A percentile compares a stretch with the other conserved stretches of the same genome.
phyloP scores from a whole-genome alignment of 1,284 basidiomycete genomes.

The Phellinidium pouzarii region DNA sequence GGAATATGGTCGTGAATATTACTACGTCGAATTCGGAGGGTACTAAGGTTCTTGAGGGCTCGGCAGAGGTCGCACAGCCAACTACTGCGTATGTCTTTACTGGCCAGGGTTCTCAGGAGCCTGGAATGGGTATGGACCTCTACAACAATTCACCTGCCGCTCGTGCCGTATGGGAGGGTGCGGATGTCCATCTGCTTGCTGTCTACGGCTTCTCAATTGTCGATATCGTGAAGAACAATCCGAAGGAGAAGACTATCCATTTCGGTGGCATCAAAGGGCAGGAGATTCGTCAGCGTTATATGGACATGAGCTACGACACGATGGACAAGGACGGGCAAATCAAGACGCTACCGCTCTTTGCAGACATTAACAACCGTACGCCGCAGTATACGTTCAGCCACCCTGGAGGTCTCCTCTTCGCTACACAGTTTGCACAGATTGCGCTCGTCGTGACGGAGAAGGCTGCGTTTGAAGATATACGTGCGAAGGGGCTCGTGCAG shows the following conservation, averaged over 20 bases:
- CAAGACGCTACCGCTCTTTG: constrained; percentile 90
- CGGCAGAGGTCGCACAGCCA: constrained; percentile 89
- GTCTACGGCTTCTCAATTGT: constrained; percentile 98
- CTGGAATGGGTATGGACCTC: constrained; percentile 99
- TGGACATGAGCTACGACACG: constrained; percentile 98
- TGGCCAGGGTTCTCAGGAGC: constrained; percentile 97
- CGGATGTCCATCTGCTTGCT: constrained; percentile 87
- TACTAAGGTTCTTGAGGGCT: constrained; percentile 89
- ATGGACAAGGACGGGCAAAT: constrained; percentile 93
- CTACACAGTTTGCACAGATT: constrained; percentile 98
- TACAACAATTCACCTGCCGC: constrained; percentile 92
- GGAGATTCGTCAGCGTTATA: constrained; percentile 95
- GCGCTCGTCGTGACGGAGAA: constrained; percentile 97
- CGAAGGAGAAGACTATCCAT: constrained; percentile 96
- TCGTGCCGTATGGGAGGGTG: constrained; percentile 94
- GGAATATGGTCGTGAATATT: constrained; percentile 89
- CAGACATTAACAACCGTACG: constrained; percentile 87
- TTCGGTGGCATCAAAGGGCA: constrained; percentile 99
- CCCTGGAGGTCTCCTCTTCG: constrained; percentile 90
- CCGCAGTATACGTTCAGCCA: constrained; percentile 97
- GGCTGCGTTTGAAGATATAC: constrained; percentile 97
- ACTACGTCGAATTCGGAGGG: constrained; percentile 82
- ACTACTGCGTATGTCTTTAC: constrained; percentile 97
- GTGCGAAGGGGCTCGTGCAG: constrained; percentile 91
- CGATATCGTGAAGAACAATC: constrained; percentile 97